Evolutionary conservation across 164 flowering plant genomes (phyloP).

Genomic region (Chimonanthus praecox): DNA sequence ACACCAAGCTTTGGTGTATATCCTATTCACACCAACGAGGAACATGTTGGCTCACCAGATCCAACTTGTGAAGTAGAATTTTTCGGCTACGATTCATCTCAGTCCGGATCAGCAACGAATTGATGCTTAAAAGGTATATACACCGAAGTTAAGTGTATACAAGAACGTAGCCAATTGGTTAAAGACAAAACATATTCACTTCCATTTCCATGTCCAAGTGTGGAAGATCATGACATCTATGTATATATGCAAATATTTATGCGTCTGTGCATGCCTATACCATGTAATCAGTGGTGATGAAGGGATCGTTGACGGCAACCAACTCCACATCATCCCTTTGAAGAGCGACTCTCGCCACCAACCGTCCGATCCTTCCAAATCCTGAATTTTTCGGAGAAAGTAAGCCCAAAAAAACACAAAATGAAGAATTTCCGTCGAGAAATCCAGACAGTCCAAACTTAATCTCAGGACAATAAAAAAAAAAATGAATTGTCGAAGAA

Average conservation of each 20-base stretch:
- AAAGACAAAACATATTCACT: too few species aligned
- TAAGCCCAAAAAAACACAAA: background rate
- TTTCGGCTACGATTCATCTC: too few species aligned
- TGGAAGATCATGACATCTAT: background rate
- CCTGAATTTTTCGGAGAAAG: constrained; percentile 31
- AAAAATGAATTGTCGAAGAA: background rate
- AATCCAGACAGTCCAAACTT: background rate
- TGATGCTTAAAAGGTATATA: background rate
- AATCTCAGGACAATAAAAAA: constrained; percentile 3
- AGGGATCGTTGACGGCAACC: constrained; percentile 87
- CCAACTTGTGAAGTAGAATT: background rate
- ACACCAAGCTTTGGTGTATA: too few species aligned
- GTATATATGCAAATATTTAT: background rate
- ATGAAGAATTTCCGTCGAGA: background rate
- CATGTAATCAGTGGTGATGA: constrained; percentile 83
- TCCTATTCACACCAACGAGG: too few species aligned
- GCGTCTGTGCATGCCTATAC: constrained; percentile 20
- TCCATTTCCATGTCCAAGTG: too few species aligned
- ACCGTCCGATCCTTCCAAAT: constrained; percentile 80
- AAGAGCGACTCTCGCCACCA: constrained; percentile 76
- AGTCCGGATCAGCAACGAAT: background rate
- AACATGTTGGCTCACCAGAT: background rate
- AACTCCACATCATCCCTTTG: constrained; percentile 80
- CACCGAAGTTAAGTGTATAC: background rate
- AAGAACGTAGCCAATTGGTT: too few species aligned